Percentiles rank a stretch among this genome's conserved stretches.
phyloP scores from a whole-genome alignment of 257 asterid species.

The Nicotiana otophora region DNA sequence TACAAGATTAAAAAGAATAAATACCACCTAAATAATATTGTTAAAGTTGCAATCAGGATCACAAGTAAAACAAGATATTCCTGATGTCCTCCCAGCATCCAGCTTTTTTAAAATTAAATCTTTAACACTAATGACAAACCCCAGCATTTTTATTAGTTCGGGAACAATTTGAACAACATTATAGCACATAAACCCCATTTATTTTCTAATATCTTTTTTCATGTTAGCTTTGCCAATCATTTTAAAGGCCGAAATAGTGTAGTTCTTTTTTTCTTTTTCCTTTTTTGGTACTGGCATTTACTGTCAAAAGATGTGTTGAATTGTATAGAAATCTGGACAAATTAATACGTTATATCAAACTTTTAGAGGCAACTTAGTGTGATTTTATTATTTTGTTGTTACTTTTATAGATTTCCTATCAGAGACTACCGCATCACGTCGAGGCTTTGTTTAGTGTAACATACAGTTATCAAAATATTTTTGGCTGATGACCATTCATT shows the following conservation, averaged over 20 bases:
- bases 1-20: not conserved
- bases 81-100: not conserved
- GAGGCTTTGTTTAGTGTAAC: not conserved
- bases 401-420: not conserved
- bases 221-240: not conserved
- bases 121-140: not conserved
- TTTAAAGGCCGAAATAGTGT: not conserved
- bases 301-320: not conserved
- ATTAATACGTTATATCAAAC: not conserved
- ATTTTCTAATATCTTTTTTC: not conserved
- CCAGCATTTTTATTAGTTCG: not conserved
- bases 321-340: not conserved
- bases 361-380: not conserved
- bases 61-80: not conserved
- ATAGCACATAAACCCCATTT: not conserved
- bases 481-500: not conserved
- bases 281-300: not conserved
- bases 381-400: not conserved
- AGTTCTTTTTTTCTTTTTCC: not conserved
- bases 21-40: not conserved
- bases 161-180: not conserved
- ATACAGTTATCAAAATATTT: not conserved
- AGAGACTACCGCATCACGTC: not conserved
- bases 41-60: not conserved
- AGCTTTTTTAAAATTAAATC: not conserved